Conservation (phyloP, 192 early-diverging fungal genomes). For the Chytriomyces confervae region DNA sequence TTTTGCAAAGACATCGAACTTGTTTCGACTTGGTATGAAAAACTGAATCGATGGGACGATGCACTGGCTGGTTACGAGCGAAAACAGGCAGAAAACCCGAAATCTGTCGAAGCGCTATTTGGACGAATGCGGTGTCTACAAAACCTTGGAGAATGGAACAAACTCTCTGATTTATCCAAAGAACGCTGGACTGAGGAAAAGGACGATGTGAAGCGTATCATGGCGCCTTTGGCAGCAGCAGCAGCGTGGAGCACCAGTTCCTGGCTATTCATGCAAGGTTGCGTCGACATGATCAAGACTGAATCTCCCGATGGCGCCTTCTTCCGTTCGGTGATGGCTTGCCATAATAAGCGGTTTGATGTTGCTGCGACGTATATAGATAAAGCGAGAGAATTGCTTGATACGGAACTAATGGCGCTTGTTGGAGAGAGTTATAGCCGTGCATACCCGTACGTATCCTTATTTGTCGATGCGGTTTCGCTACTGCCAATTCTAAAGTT, state of each 20-base stretch:
- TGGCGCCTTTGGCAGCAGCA: conserved; percentile 89
- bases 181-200: conserved; percentile 65
- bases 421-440: conserved; percentile 94
- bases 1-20: conserved; percentile 69
- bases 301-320: conserved; percentile 84
- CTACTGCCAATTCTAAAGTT: neutral
- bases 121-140: conserved; percentile 93
- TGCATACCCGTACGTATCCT: conserved; percentile 70
- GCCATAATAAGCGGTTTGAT: conserved; percentile 78
- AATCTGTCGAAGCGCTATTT: conserved; percentile 75
- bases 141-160: conserved; percentile 92
- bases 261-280: conserved; percentile 89
- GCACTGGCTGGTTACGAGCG: conserved; percentile 84
- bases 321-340: conserved; percentile 82
- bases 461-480: neutral
- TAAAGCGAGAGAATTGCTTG: conserved; percentile 79
- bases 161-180: conserved; percentile 76
- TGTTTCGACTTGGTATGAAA: conserved; percentile 92
- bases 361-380: conserved; percentile 79
- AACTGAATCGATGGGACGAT: conserved; percentile 93
- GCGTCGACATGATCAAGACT: conserved; percentile 77
- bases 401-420: conserved; percentile 83
- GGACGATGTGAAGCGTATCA: conserved; percentile 68
- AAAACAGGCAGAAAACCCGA: conserved; percentile 77
- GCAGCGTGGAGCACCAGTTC: conserved; percentile 91